Evolutionary conservation across 2,329 filamentous ascomycete species (phyloP), one percentile per base, ranked within the genome.

Genomic region (Paecilomyces fulvus): DNA sequence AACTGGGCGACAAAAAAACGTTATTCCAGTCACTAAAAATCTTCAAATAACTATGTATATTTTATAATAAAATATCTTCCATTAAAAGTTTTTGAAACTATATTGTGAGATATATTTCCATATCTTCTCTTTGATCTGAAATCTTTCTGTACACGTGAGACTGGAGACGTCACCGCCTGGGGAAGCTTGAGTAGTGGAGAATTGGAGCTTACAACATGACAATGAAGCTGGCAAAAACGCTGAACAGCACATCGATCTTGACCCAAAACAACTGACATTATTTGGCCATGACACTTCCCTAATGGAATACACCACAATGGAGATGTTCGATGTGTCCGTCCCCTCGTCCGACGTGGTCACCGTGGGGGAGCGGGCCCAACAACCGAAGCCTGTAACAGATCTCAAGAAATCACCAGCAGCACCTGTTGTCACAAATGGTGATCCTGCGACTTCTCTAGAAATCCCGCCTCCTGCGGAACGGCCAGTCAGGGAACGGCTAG

Each of bases 321-420:
- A 43, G 37, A 43, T n/a, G 37, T 43, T 43, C 37, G 37, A 43
- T 20, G 37, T 43, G 37, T 43, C 37, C 37, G 37, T 43, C 37
- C 37, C 37, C 37, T 17, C 14, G n/a, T 43, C 37, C 37, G n/a
- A 43, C 37, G 37, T 43, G 37, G 37, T 43, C 37, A 43, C 14
- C 37, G 37, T 20, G 37, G 37, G 37, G 37, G 37, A 43, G 6
- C 37, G 37, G 37, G 17, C 37, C 90, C 89, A 57, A 60, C 69
- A 65, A 59, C 64, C 59, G 62, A 43, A 43, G 14, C 37, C 37
- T 43, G 37, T 43, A n/a, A 17, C 17, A 12, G 37, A 43, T 9
- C 37, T 43, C 4, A 43, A 43, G 5, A 43, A 43, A 43, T 43
- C 37, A 9, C 37, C 37, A 20, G n/a, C 37, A 12, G 37, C 37